Base-by-base conservation (phyloP, 495 filamentous ascomycete genomes). In the Stereocaulon alpinum region DNA sequence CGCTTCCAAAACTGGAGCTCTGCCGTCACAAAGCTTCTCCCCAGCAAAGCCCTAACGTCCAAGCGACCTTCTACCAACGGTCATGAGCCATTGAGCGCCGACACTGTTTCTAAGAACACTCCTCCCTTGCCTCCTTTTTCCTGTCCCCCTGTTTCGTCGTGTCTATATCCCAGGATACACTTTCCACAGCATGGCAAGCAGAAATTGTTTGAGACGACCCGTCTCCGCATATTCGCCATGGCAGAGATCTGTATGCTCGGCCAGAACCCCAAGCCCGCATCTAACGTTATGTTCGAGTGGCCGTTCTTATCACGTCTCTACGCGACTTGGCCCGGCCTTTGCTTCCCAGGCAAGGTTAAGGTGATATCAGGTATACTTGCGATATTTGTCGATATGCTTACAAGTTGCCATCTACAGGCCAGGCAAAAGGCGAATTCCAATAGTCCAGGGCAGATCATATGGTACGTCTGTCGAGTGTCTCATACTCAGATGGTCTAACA, bases 381-480 rank as follows among this genome's bases (percentile, higher is more conserved):
- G 7, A 40, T 1, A 20, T 51, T 51, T 37, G 20, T 27, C n/a
- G 11, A 9, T 9, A 17, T 14, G 47, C 47, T 59, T 44, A 59
- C 22, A 30, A 20, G 34, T 4, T 34, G 37, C 6, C 27, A 42
- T 48, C 20, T 34, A 51, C 10, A 59, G n/a, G 47, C 45, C 27
- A 40, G 40, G 47, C n/a, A 59, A 40, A 12, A 32, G 30, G 17
- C 17, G 29, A 27, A 14, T 30, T 0, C 22, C 49, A 12, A 15
- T 56, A n/a, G 40, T 22, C 4, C 54, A 53, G 15, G 17, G 18
- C 20, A 32, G 62, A 40, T 61, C 20, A 15, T 64, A 64, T 43
- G 54, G 62, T 64, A 41, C 17, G 55, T 43, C 4, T 48, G 3
- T 14, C 30, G 22, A 30, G 10, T 20, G 51, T 1, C 17, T 40